phyloP scores from a whole-genome alignment of 371 early-diverging fungal genomes.

The Mortierella sp. region DNA sequence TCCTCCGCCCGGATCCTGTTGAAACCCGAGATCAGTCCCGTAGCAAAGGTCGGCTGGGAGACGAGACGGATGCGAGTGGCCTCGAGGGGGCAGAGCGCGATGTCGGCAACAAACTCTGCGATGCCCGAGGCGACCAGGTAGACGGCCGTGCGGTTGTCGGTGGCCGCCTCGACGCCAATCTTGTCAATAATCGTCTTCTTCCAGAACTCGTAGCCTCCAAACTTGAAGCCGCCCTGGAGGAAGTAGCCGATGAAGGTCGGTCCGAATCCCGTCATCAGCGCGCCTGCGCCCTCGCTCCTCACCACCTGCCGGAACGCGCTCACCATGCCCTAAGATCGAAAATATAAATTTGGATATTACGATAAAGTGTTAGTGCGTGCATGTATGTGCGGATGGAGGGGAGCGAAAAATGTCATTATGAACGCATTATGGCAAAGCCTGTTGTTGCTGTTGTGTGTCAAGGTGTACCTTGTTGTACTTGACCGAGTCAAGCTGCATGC shows the following conservation, averaged over 20 bases:
- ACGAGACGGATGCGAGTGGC: constrained; percentile 82
- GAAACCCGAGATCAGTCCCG: constrained; percentile 72
- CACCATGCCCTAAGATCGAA: constrained; percentile 44
- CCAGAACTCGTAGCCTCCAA: constrained; percentile 89
- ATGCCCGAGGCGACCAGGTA: constrained; percentile 85
- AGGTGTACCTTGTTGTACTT: constrained; percentile 69
- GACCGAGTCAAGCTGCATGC: constrained; percentile 74
- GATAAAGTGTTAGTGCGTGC: not conserved
- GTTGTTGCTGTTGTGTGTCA: not conserved
- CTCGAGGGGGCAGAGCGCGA: constrained; percentile 83
- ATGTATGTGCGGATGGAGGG: too few species aligned
- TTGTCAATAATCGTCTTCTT: constrained; percentile 81
- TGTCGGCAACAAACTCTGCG: constrained; percentile 93
- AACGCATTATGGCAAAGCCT: not conserved
- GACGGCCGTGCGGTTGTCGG: constrained; percentile 82
- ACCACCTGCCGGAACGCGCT: constrained; percentile 73
- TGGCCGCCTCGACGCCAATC: constrained; percentile 79
- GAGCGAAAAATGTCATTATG: not conserved
- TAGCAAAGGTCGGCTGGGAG: constrained; percentile 76
- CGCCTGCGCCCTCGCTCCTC: constrained; percentile 84
- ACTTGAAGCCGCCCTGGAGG: constrained; percentile 92
- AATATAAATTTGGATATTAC: not conserved
- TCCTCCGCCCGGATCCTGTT: constrained; percentile 70
- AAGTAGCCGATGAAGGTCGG: constrained; percentile 88
- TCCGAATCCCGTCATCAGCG: constrained; percentile 83